Base-by-base conservation (phyloP, 2,329 filamentous ascomycete genomes). In the Clarireedia paspali region DNA sequence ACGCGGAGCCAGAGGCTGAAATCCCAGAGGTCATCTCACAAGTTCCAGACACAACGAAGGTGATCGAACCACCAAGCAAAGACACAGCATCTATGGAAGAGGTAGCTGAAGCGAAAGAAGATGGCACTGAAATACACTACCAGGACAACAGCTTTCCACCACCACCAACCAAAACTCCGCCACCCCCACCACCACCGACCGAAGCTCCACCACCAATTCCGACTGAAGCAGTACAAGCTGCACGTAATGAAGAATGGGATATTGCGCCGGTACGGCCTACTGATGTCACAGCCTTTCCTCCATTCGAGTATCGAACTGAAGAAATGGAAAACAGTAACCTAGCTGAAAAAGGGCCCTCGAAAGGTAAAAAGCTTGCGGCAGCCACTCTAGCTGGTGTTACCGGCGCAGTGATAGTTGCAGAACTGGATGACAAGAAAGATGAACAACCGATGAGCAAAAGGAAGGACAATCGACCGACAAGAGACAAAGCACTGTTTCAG, bases 331-430 rank as follows among this genome's bases (percentile, higher is more conserved):
- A 51, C 1, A 49, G 30, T 5, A 45, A 51, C 12, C 9, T 15
- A 40, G 20, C 15, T 15, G 17, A 20, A 38, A 12, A 27, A 40
- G 27, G 38, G n/a, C 45, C 24, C 23, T 47, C 45, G 7, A 47
- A 24, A 51, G 15, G 14, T 20, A 20, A 46, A 9, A 23, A 9
- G 5, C 20, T 34, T 51, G 53, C 48, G n/a, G 53, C 27, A 20
- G 47, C 26, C 38, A 47, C 53, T 12, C 4, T 51, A 44, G 53
- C 53, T 26, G 53, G 47, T 27, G 24, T 51, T 30, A 38, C 53
- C 36, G 40, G 38, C 17, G 47, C 47, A 51, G 39, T 20, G 14
- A 20, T 36, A 55, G 38, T 20, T 20, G 40, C 30, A 30, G 27
- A 14, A 20, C 20, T 51, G 10, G 17, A 27, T 26, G 26, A 45